phyloP scores from a whole-genome alignment of 1,139 yeast genomes.

The Pichia sp. region DNA sequence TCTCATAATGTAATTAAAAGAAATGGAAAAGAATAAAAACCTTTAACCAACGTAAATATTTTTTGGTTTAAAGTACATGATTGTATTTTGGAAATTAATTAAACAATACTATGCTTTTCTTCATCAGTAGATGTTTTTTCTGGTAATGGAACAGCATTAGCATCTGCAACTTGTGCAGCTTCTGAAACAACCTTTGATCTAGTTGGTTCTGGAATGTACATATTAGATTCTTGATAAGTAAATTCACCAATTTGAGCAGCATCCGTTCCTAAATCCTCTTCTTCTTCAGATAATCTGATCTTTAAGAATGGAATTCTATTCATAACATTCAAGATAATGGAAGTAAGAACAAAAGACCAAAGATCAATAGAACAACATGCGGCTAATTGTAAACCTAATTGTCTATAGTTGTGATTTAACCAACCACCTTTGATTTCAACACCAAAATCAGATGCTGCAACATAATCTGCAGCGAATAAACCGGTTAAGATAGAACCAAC shows the following conservation, averaged over 20 bases:
- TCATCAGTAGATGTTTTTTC: conserved; percentile 18
- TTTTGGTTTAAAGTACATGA: too few relatives aligned
- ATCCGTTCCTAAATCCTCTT: conserved; percentile 86
- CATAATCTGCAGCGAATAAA: conserved; percentile 87
- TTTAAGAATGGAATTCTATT: conserved; percentile 79
- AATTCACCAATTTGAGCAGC: conserved; percentile 79
- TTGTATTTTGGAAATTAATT: too few relatives aligned
- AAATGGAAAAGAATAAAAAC: too few relatives aligned
- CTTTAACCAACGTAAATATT: too few relatives aligned
- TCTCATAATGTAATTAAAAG: too few relatives aligned
- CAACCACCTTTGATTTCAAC: conserved; percentile 80
- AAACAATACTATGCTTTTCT: conserved; percentile 11
- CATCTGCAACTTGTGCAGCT: conserved; percentile 21
- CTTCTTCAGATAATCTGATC: conserved; percentile 81
- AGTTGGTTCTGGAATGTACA: conserved; percentile 71
- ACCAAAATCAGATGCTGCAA: conserved; percentile 70
- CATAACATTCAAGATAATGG: conserved; percentile 62
- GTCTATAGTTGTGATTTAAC: conserved; percentile 84
- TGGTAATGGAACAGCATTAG: conserved; percentile 28
- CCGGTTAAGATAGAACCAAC: conserved; percentile 83
- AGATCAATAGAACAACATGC: conserved; percentile 67
- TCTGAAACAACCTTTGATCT: conserved; percentile 37
- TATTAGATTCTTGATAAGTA: conserved; percentile 60
- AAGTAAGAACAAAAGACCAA: conserved; percentile 78
- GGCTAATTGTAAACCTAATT: conserved; percentile 91